These are phyloP conservation scores for Globomyces sp. DNA, from an alignment of 371 early-diverging fungal species.

Conservation along the genomic window DNA sequence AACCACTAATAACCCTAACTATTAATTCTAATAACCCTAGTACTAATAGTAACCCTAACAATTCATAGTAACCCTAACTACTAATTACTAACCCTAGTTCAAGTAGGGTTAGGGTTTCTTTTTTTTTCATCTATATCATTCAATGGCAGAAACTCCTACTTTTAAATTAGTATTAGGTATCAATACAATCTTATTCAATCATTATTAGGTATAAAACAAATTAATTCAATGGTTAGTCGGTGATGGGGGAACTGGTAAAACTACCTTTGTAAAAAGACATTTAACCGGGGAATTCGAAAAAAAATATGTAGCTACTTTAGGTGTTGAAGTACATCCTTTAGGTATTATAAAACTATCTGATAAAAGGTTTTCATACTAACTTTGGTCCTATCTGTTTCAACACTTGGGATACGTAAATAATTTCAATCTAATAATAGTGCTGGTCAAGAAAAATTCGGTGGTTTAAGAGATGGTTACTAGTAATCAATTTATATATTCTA, in stretches of 20 bases:
- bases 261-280: slow-evolving; percentile 99
- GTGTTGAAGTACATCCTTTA: slow-evolving; percentile 99
- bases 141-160: slow-evolving; percentile 22
- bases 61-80: too few species aligned
- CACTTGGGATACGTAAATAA: slow-evolving; percentile 64
- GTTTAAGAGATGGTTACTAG: slow-evolving; percentile 99
- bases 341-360: slow-evolving; percentile 6
- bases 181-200: neutral
- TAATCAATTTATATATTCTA: slow-evolving; percentile 49
- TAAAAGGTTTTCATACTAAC: slow-evolving; percentile 88
- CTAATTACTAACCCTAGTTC: too few species aligned
- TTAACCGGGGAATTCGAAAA: slow-evolving; percentile 99
- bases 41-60: too few species aligned
- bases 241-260: slow-evolving; percentile 99
- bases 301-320: slow-evolving; percentile 99
- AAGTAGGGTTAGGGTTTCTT: too few species aligned
- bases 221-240: slow-evolving; percentile 68
- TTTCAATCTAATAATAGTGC: slow-evolving; percentile 47
- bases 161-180: slow-evolving; percentile 49
- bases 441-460: slow-evolving; percentile 99
- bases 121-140: too few species aligned
- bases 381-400: slow-evolving; percentile 97
- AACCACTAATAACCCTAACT: too few species aligned
- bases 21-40: too few species aligned
- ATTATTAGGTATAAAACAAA: too few species aligned